Conservation (phyloP, 2,329 filamentous ascomycete species). For the Periconia digitata region DNA sequence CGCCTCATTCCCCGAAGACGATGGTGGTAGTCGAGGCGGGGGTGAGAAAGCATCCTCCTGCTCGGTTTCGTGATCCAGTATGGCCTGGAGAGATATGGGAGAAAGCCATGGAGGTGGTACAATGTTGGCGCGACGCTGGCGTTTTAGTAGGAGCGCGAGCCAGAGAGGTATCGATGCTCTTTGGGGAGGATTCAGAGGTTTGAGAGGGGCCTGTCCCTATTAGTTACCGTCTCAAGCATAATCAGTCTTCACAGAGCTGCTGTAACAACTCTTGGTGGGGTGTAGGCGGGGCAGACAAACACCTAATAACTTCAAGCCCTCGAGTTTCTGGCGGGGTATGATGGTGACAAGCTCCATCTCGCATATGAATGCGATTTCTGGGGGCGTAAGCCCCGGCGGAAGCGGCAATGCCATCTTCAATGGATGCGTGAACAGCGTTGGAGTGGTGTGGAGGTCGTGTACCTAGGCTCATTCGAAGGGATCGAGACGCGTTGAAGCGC, state of each 20-base stretch:
- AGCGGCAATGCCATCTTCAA: conserved; percentile 62
- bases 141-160: conserved; percentile 93
- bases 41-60: conserved; percentile 72
- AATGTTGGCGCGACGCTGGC: conserved; percentile 91
- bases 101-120: conserved; percentile 87
- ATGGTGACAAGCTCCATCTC: conserved; percentile 97
- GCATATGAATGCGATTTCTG: conserved; percentile 90
- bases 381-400: conserved; percentile 70
- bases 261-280: conserved; percentile 18
- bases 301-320: conserved; percentile 79
- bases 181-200: conserved; percentile 76
- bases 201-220: conserved; percentile 69
- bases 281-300: conserved; percentile 60
- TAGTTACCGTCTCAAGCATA: conserved; percentile 8
- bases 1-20: conserved; percentile 45
- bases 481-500: conserved; percentile 12
- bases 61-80: conserved; percentile 80
- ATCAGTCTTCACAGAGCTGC: not conserved
- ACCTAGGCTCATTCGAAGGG: conserved; percentile 6
- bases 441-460: conserved; percentile 9
- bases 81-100: conserved; percentile 70
- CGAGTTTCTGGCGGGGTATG: conserved; percentile 85
- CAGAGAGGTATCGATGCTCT: conserved; percentile 81
- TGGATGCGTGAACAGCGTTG: conserved; percentile 24
- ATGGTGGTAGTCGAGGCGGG: conserved; percentile 69